Evolutionary conservation across 1,139 yeast species (phyloP).

Genomic region (Candida sp.): DNA sequence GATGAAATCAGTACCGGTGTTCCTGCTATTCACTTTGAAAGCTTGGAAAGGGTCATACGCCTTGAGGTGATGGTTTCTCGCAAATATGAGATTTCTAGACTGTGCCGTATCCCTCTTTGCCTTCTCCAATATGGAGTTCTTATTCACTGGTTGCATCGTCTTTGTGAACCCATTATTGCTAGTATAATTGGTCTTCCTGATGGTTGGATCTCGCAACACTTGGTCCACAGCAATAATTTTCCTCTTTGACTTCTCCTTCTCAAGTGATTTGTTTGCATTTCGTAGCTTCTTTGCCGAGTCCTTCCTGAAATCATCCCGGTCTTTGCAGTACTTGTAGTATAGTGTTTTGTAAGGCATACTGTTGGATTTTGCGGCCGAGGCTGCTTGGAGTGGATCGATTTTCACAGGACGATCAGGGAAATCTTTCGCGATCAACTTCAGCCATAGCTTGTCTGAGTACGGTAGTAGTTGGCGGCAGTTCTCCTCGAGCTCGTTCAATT

Average conservation of each 20-base stretch:
- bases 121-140: constrained; percentile 36
- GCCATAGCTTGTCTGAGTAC: constrained; percentile 59
- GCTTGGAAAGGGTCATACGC: constrained; percentile 31
- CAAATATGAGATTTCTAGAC: constrained; percentile 37
- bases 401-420: constrained; percentile 48
- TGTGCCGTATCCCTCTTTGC: constrained; percentile 36
- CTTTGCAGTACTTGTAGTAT: constrained; percentile 46
- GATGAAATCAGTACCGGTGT: constrained; percentile 2
- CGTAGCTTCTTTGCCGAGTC: constrained; percentile 55
- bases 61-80: constrained; percentile 16
- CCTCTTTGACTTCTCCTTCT: constrained; percentile 48
- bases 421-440: constrained; percentile 43
- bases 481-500: constrained; percentile 47
- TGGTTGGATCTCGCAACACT: constrained; percentile 43
- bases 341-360: constrained; percentile 45
- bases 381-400: constrained; percentile 9
- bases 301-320: constrained; percentile 49
- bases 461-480: constrained; percentile 48
- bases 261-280: constrained; percentile 42
- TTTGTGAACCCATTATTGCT: constrained; percentile 1
- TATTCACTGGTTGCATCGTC: constrained; percentile 13
- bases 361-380: background rate
- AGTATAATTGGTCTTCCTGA: constrained; percentile 20
- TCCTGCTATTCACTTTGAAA: constrained; percentile 16
- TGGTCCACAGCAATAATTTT: constrained; percentile 48